Base-by-base conservation (phyloP, 768 basidiomycete genomes). In the Leccinellum albellum region DNA sequence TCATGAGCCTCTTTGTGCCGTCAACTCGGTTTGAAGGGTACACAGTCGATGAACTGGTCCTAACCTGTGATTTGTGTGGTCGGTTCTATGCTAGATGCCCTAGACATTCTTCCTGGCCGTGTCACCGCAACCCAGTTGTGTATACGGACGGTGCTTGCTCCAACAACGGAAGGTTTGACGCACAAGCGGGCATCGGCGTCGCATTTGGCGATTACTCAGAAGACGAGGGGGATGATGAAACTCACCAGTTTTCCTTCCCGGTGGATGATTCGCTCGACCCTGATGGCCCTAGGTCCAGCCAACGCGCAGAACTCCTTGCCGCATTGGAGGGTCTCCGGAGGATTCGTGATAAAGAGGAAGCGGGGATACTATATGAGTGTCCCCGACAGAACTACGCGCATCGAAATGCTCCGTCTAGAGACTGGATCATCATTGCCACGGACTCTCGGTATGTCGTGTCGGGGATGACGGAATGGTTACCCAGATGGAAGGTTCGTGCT, bases 291-390 rank as follows among this genome's bases (percentile, higher is more conserved):
- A 23, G 53, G 21, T 48, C 53, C 17, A 53, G 12, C 23, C 53
- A 53, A 7, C 53, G 53, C 1, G 53, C 31, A 3, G 53, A 53
- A 23, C 53, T 53, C 17, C 53, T 53, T 9, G 53, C 53, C 17
- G 44, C 45, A 7, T 10, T 53, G 17, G 31, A 24, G 10, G 45
- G 53, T 68, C 71, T 37, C 67, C 67, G 1, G 66, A 73, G 3
- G 7, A 53, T 57, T 68, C 68, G 67, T 54, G 68, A 28, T 65
- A 62, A 6, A 24, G 31, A 29, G 71, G 70, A 69, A 20, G 1
- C 37, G 37, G 44, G 44, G 14, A 6, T 2, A n/a, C n/a, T n/a
- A 15, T 6, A 44, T 37, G 35, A 6, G 5, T 40, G 37, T 40
- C 37, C 9, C 24, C 14, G 23, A 24, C 14, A 24, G 23, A 15